Percentiles rank a stretch among this genome's conserved stretches.
Conservation (phyloP, 2,329 filamentous ascomycete species). For the Sporothrix dimorphospora region DNA sequence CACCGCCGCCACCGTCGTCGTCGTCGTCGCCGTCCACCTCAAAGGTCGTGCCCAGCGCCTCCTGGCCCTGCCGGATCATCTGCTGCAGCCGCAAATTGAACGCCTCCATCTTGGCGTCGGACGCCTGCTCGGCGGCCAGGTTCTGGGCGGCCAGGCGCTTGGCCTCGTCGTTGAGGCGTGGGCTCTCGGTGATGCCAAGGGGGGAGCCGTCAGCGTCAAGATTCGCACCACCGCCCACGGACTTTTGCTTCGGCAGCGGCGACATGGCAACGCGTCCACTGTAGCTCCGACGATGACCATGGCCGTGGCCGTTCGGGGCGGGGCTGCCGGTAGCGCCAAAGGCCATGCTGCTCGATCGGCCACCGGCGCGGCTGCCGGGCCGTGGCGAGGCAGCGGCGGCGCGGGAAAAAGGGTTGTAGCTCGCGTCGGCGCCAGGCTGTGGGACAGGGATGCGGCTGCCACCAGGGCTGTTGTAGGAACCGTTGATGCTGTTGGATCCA, state of each 20-base stretch:
- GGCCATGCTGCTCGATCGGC: not conserved
- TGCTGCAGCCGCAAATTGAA: slow-evolving; percentile 79
- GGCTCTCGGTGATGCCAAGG: slow-evolving; percentile 45
- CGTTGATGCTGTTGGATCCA: not conserved
- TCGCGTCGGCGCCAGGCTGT: not conserved
- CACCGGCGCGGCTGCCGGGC: slow-evolving; percentile 24
- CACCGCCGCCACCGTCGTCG: slow-evolving; percentile 36
- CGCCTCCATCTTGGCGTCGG: slow-evolving; percentile 76
- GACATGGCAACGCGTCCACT: slow-evolving; percentile 50
- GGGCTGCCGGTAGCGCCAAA: not conserved
- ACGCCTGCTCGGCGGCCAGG: slow-evolving; percentile 72
- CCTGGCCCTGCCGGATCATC: slow-evolving; percentile 87
- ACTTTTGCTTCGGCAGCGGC: slow-evolving; percentile 34
- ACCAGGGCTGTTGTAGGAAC: slow-evolving; percentile 25
- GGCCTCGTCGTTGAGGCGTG: slow-evolving; percentile 66
- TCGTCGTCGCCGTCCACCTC: slow-evolving; percentile 58
- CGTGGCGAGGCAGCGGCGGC: slow-evolving; percentile 20
- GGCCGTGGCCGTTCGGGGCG: slow-evolving; percentile 31
- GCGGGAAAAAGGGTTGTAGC: slow-evolving; percentile 30
- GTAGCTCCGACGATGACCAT: slow-evolving; percentile 51
- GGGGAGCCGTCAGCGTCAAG: slow-evolving; percentile 20
- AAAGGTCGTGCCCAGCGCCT: slow-evolving; percentile 77
- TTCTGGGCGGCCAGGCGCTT: slow-evolving; percentile 73
- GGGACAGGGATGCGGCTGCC: slow-evolving; percentile 51
- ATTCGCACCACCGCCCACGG: not conserved